These are phyloP conservation scores for Phytophthora cajani DNA, from an alignment of 352 stramenopile genomes.

Conservation along the genomic window DNA sequence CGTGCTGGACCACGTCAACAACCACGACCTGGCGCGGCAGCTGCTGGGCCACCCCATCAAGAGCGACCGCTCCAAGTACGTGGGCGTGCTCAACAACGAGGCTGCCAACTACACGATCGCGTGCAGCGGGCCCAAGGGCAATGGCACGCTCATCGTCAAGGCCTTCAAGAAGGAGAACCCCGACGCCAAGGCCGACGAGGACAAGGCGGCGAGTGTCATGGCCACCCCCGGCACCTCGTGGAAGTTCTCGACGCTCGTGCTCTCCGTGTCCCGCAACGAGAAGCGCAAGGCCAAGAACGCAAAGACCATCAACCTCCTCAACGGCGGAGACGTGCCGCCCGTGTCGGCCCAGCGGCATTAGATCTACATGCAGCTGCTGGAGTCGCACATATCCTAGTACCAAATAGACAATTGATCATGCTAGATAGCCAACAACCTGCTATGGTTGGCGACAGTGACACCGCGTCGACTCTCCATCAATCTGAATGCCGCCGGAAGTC, in stretches of 20 bases:
- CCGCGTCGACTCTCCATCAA: neutral
- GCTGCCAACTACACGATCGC: slow-evolving; percentile 75
- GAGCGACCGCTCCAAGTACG: slow-evolving; percentile 74
- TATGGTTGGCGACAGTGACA: slow-evolving; percentile 5
- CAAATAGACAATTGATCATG: slow-evolving; percentile 19
- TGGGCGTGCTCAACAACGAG: slow-evolving; percentile 65
- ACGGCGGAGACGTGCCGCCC: slow-evolving; percentile 17
- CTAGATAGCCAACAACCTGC: slow-evolving; percentile 15
- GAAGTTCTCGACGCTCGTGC: slow-evolving; percentile 80
- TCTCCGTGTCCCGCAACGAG: slow-evolving; percentile 66
- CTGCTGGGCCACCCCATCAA: slow-evolving; percentile 75
- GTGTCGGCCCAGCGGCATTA: slow-evolving; percentile 25
- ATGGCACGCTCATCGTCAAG: slow-evolving; percentile 79
- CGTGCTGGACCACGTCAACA: slow-evolving; percentile 79
- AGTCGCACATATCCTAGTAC: neutral
- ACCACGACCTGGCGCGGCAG: slow-evolving; percentile 62
- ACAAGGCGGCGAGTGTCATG: slow-evolving; percentile 42
- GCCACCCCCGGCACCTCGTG: slow-evolving; percentile 70
- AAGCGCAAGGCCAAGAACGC: slow-evolving; percentile 68
- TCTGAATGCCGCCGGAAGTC: neutral
- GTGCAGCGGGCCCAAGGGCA: slow-evolving; percentile 67
- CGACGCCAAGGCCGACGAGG: slow-evolving; percentile 16
- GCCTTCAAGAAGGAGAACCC: slow-evolving; percentile 64
- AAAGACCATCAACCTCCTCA: slow-evolving; percentile 73
- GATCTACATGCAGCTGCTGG: neutral